A percentile compares a stretch with the other conserved stretches of the same genome.
phyloP scores from a whole-genome alignment of 176 grass and related monocot species.

The Alopecurus myosuroides region DNA sequence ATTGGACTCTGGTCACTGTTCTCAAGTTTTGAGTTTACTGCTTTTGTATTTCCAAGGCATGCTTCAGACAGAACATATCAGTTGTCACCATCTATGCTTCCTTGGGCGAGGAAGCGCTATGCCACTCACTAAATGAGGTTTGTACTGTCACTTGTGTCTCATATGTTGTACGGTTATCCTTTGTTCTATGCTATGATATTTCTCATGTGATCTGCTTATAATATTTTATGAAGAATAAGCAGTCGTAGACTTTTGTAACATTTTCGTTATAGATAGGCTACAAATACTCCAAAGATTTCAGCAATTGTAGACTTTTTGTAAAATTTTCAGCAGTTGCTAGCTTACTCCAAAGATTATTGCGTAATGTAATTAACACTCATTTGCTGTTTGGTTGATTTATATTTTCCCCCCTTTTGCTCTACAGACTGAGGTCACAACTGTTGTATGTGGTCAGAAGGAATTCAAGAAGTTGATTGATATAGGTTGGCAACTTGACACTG shows the following conservation, averaged over 20 bases:
- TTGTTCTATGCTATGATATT: not conserved
- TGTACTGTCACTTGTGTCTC: constrained; percentile 17
- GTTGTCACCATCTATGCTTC: constrained; percentile 96
- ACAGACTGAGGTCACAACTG: constrained; percentile 92
- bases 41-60: constrained; percentile 53
- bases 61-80: constrained; percentile 81
- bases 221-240: not conserved
- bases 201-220: not conserved
- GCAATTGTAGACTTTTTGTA: too few species aligned
- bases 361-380: not conserved
- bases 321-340: not conserved
- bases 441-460: constrained; percentile 88
- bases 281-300: too few species aligned
- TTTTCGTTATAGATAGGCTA: not conserved
- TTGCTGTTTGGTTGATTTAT: constrained; percentile 10
- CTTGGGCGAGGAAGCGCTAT: constrained; percentile 87
- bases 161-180: not conserved
- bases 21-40: not conserved
- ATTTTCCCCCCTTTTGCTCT: constrained; percentile 8
- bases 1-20: not conserved
- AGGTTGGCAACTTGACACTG: constrained; percentile 68
- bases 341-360: not conserved
- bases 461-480: constrained; percentile 89
- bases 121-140: constrained; percentile 97
- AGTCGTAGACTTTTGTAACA: not conserved